Percentiles rank a stretch among this genome's conserved stretches.
phyloP scores from a whole-genome alignment of 495 filamentous ascomycete genomes.

The Talaromyces ruber region DNA sequence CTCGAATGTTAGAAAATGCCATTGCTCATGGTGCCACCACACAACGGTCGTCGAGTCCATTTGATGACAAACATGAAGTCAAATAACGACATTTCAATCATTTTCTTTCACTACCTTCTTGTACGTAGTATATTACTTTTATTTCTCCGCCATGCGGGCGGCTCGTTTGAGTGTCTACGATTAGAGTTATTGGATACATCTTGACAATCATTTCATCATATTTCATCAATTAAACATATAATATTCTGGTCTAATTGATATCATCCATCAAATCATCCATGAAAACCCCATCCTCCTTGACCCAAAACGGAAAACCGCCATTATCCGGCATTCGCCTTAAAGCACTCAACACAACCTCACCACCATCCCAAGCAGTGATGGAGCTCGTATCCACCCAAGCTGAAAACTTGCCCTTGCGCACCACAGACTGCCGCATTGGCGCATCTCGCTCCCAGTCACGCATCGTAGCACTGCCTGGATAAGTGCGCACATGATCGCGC shows the following conservation, averaged over 20 bases:
- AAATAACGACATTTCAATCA: constrained; percentile 37
- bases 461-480: constrained; percentile 44
- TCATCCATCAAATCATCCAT: constrained; percentile 8
- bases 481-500: constrained; percentile 36
- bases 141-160: background rate
- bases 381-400: constrained; percentile 34
- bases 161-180: background rate
- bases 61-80: constrained; percentile 42
- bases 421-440: constrained; percentile 28
- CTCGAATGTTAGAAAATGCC: constrained; percentile 12
- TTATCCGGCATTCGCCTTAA: constrained; percentile 5
- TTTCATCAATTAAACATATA: background rate
- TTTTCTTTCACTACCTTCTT: background rate
- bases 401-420: constrained; percentile 30
- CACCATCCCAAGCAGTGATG: background rate
- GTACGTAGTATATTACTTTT: constrained; percentile 3
- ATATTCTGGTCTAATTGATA: background rate
- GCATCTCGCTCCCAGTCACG: constrained; percentile 49
- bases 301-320: constrained; percentile 5
- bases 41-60: constrained; percentile 25
- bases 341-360: constrained; percentile 10
- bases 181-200: background rate
- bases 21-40: constrained; percentile 13
- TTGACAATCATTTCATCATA: background rate
- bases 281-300: background rate